These are phyloP conservation scores for Gymnopus androsaceus DNA, from an alignment of 1,284 basidiomycete genomes.

Conservation along the genomic window DNA sequence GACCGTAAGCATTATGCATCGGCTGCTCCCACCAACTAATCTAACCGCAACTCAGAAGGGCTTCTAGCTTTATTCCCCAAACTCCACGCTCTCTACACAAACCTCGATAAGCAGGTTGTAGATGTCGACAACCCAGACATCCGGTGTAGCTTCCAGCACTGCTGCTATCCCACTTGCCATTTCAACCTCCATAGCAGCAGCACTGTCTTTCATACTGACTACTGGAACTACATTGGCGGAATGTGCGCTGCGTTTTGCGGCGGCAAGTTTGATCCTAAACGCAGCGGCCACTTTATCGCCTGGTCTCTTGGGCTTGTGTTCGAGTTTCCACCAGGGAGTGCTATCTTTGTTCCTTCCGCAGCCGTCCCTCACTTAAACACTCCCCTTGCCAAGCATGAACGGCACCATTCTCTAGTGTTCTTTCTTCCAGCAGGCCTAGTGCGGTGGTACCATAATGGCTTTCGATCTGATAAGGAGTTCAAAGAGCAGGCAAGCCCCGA, in stretches of 20 bases:
- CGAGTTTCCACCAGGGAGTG: background rate
- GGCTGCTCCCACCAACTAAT: background rate
- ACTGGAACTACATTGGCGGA: background rate
- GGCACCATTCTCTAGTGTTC: background rate
- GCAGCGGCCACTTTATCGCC: background rate
- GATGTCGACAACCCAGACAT: background rate
- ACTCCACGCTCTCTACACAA: background rate
- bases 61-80: background rate
- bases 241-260: background rate
- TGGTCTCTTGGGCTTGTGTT: background rate
- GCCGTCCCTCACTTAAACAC: background rate
- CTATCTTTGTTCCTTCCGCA: conserved; percentile 1
- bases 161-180: background rate
- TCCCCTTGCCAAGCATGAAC: background rate
- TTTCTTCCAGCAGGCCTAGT: background rate
- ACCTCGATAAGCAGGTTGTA: background rate
- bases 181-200: background rate
- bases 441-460: background rate
- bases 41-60: background rate
- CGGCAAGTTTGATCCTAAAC: background rate
- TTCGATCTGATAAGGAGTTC: background rate
- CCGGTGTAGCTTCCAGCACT: background rate
- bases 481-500: background rate
- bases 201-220: background rate
- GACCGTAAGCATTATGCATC: background rate